These are phyloP conservation scores for Aphanomyces euteiches DNA, from an alignment of 352 stramenopile genomes.

Conservation along the genomic window DNA sequence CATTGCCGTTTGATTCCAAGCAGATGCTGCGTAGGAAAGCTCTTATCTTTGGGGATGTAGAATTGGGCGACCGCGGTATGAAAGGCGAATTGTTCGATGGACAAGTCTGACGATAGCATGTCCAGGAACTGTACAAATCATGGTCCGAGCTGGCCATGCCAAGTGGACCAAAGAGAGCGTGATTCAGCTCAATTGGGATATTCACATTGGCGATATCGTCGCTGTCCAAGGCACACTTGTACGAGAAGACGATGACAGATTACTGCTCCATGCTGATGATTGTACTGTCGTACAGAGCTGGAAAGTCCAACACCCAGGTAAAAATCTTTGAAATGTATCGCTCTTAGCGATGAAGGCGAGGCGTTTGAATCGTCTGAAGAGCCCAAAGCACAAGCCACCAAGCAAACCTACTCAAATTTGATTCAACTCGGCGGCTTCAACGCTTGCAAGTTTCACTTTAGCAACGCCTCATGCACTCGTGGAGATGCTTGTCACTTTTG, in stretches of 20 bases:
- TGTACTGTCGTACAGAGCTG: conserved; percentile 57
- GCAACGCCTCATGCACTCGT: conserved; percentile 64
- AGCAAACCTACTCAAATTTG: conserved; percentile 80
- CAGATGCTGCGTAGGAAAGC: conserved; percentile 49
- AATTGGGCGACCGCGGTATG: conserved; percentile 51
- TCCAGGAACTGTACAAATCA: conserved; percentile 56
- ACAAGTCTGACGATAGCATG: conserved; percentile 36
- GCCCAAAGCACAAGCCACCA: not conserved
- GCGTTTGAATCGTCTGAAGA: conserved; percentile 10
- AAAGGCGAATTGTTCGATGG: not conserved
- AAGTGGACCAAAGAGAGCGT: conserved; percentile 57
- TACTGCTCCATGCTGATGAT: conserved; percentile 53
- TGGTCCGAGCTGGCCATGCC: conserved; percentile 63
- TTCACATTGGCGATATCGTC: conserved; percentile 69
- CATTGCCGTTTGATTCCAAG: not conserved
- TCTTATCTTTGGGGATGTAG: conserved; percentile 78
- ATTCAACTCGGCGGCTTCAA: conserved; percentile 75
- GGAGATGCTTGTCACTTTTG: conserved; percentile 75
- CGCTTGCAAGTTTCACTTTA: conserved; percentile 85
- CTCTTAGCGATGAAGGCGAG: not conserved
- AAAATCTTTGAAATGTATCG: not conserved
- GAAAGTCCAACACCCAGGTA: conserved; percentile 46
- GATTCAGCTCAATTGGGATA: conserved; percentile 72
- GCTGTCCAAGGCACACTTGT: conserved; percentile 43
- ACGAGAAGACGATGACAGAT: conserved; percentile 43